phyloP scores from a whole-genome alignment of 1,284 basidiomycete species.

The Taiwanofungus camphoratus region DNA sequence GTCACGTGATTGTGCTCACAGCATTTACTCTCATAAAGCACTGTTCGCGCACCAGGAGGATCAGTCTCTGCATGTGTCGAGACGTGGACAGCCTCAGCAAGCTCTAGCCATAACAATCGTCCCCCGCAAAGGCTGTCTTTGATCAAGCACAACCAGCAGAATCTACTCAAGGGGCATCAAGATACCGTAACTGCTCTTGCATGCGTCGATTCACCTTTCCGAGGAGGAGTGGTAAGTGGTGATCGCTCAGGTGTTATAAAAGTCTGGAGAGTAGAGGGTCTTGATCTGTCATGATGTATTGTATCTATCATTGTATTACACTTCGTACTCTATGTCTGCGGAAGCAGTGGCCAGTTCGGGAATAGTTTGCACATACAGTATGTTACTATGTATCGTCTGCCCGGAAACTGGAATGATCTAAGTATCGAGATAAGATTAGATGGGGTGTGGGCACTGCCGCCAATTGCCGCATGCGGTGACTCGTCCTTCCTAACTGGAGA shows the following conservation, averaged over 20 bases:
- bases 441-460: not conserved
- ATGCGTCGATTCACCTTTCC: slow-evolving; percentile 83
- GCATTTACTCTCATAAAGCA: slow-evolving; percentile 15
- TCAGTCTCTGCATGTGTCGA: slow-evolving; percentile 53
- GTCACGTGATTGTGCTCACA: not conserved
- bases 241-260: slow-evolving; percentile 79
- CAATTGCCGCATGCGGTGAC: slow-evolving; percentile 9
- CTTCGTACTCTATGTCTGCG: not conserved
- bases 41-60: slow-evolving; percentile 30
- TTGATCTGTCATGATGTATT: slow-evolving; percentile 27
- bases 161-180: slow-evolving; percentile 71
- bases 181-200: slow-evolving; percentile 79
- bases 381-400: no score
- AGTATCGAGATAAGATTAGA: not conserved
- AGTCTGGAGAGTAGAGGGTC: slow-evolving; percentile 69
- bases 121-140: slow-evolving; percentile 70
- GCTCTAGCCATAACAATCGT: slow-evolving; percentile 48
- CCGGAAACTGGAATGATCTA: not conserved
- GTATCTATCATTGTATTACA: no score
- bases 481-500: no score
- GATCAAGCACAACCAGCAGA: slow-evolving; percentile 76
- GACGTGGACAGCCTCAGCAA: slow-evolving; percentile 51
- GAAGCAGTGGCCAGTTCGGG: no score
- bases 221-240: slow-evolving; percentile 81
- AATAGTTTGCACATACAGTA: not conserved